These are phyloP conservation scores for Xylariaceae sp. DNA, from an alignment of 2,329 filamentous ascomycete species.

Conservation along the genomic window DNA sequence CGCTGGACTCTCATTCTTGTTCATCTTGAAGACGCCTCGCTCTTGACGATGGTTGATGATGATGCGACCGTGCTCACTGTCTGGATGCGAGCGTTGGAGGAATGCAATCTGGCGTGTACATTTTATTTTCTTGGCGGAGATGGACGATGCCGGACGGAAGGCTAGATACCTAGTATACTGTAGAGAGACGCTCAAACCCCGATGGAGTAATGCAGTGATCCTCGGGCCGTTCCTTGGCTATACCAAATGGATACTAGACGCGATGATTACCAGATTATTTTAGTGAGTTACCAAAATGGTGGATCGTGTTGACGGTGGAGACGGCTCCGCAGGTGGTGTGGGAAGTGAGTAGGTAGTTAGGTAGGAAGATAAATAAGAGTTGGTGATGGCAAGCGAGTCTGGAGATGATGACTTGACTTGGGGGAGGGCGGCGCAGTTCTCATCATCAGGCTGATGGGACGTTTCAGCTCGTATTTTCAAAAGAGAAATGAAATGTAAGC, in stretches of 20 bases:
- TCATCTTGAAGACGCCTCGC: conserved; percentile 19
- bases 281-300: conserved; percentile 5
- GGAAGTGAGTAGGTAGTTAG: too few relatives aligned
- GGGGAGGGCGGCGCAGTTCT: too few relatives aligned
- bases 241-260: conserved; percentile 1
- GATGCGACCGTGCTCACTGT: conserved; percentile 15
- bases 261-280: not conserved
- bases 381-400: too few relatives aligned
- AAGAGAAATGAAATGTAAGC: too few relatives aligned
- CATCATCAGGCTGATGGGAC: too few relatives aligned
- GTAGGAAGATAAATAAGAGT: too few relatives aligned
- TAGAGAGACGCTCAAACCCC: too few relatives aligned
- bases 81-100: not conserved
- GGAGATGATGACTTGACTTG: too few relatives aligned
- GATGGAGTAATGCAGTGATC: not conserved
- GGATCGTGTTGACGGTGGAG: conserved; percentile 15
- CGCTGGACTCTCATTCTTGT: conserved; percentile 9
- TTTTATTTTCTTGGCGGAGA: not conserved
- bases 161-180: too few relatives aligned
- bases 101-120: too few relatives aligned
- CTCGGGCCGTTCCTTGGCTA: conserved; percentile 27
- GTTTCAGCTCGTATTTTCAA: too few relatives aligned
- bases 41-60: not conserved
- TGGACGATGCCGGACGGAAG: too few relatives aligned
- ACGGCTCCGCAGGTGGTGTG: not conserved